phyloP scores from a whole-genome alignment of 2,329 filamentous ascomycete genomes.

The Phyllosticta capitalensis region DNA sequence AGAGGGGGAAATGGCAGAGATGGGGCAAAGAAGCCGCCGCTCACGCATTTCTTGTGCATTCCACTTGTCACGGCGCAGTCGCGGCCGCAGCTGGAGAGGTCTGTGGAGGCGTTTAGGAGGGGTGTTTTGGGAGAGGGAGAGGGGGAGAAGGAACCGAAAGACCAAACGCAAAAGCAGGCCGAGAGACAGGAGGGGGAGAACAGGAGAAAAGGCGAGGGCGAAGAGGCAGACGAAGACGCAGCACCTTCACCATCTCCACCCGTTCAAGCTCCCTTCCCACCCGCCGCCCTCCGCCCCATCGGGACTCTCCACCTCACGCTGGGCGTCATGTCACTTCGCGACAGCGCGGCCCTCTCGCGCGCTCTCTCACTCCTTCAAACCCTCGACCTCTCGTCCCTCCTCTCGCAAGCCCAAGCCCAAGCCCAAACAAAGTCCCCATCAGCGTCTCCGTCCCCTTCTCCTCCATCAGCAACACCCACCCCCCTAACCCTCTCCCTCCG shows the following conservation, averaged over 20 bases:
- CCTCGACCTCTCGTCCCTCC: constrained; percentile 35
- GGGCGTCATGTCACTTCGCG: constrained; percentile 68
- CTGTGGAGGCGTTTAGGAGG: constrained; percentile 51
- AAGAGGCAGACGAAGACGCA: no score
- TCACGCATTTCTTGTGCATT: constrained; percentile 69
- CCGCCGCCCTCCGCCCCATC: constrained; percentile 61
- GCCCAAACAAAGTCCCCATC: not conserved
- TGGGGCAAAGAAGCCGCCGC: constrained; percentile 32
- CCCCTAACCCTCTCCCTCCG: constrained; percentile 36
- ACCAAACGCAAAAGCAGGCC: not conserved
- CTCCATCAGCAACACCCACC: constrained; percentile 15
- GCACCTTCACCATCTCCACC: constrained; percentile 29
- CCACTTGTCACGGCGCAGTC: constrained; percentile 57
- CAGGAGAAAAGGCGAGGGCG: constrained; percentile 2
- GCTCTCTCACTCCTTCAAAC: constrained; percentile 33
- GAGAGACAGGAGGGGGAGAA: no score
- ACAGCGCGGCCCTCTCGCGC: constrained; percentile 37
- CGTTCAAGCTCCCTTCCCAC: constrained; percentile 48
- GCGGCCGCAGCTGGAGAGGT: constrained; percentile 54
- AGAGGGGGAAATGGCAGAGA: not conserved
- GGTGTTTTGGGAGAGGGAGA: constrained; percentile 34
- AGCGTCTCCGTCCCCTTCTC: not conserved
- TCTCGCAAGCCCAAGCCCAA: constrained; percentile 32
- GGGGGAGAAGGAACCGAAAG: not conserved
- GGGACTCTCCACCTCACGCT: constrained; percentile 80